Conservation (phyloP, 1,284 basidiomycete species). For the Flammula alnicola region DNA sequence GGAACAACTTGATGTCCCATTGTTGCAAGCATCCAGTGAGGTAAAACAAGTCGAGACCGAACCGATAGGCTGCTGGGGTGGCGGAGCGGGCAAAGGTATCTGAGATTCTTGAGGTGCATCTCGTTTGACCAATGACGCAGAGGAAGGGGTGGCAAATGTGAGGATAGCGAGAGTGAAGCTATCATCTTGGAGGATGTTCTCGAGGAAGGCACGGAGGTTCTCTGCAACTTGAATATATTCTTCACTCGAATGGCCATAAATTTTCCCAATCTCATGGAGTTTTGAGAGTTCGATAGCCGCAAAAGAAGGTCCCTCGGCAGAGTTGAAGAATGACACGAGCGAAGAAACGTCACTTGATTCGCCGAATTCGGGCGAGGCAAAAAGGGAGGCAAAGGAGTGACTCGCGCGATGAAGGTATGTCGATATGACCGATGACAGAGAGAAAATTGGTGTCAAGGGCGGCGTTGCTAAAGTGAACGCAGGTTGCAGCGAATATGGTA, state of each 20-base stretch:
- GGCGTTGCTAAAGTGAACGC: constrained; percentile 45
- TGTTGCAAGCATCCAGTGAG: constrained; percentile 57
- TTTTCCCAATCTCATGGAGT: constrained; percentile 50
- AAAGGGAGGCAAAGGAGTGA: constrained; percentile 60
- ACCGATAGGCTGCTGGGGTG: constrained; percentile 59
- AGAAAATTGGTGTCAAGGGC: constrained; percentile 33
- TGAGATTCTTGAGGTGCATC: constrained; percentile 51
- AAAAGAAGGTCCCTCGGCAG: constrained; percentile 50
- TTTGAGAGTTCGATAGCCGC: constrained; percentile 62
- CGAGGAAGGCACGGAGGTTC: constrained; percentile 49
- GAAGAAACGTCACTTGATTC: constrained; percentile 44
- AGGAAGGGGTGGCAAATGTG: constrained; percentile 41
- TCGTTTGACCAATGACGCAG: constrained; percentile 28
- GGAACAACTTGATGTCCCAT: constrained; percentile 68
- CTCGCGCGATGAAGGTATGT: constrained; percentile 61
- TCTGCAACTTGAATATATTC: constrained; percentile 53
- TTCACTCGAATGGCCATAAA: constrained; percentile 54
- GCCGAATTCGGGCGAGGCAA: constrained; percentile 42
- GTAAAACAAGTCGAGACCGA: constrained; percentile 69
- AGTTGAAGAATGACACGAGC: constrained; percentile 56
- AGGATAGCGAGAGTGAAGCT: constrained; percentile 58
- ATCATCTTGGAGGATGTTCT: constrained; percentile 41
- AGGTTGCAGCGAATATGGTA: constrained; percentile 51
- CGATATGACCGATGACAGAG: constrained; percentile 55
- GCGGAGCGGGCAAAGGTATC: constrained; percentile 52